These are phyloP conservation scores for Colletotrichum shisoi DNA, from an alignment of 2,329 filamentous ascomycete genomes.

Conservation along the genomic window DNA sequence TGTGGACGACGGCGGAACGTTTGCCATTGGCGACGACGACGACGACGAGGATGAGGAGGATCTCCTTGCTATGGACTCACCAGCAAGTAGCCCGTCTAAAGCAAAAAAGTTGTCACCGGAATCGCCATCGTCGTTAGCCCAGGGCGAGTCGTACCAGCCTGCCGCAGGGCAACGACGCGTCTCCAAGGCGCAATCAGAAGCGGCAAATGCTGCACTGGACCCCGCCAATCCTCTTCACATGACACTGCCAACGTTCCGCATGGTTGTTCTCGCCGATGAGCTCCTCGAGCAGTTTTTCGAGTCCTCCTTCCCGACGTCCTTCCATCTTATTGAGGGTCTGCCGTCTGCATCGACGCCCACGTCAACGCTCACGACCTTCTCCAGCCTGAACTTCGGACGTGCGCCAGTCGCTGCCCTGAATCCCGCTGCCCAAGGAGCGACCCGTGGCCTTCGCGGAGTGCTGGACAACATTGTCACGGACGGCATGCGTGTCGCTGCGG, in stretches of 20 bases:
- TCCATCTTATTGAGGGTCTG: conserved; percentile 79
- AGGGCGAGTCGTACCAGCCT: conserved; percentile 35
- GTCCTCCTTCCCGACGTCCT: conserved; percentile 89
- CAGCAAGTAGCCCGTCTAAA: conserved; percentile 53
- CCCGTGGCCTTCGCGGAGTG: conserved; percentile 85
- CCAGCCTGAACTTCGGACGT: conserved; percentile 70
- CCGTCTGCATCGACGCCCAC: conserved; percentile 46
- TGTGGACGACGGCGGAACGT: conserved; percentile 58
- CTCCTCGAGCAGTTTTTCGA: conserved; percentile 97
- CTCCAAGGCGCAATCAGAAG: conserved; percentile 73
- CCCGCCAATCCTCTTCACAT: conserved; percentile 94
- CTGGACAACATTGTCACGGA: conserved; percentile 97
- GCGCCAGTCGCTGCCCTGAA: conserved; percentile 52
- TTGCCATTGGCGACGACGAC: conserved; percentile 78
- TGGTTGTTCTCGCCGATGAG: conserved; percentile 97
- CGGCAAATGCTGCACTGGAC: conserved; percentile 89
- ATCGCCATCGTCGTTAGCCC: conserved; percentile 13
- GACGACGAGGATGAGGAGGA: conserved; percentile 69
- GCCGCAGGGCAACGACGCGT: conserved; percentile 47
- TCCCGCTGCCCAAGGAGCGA: conserved; percentile 62
- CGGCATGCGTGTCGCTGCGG: conserved; percentile 92
- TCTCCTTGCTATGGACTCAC: conserved; percentile 66
- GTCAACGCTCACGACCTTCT: conserved; percentile 84
- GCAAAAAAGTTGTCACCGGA: conserved; percentile 50
- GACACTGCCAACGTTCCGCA: conserved; percentile 95